Conservation (phyloP, 2,329 filamentous ascomycete species). For the Aspergillus tamarii region DNA sequence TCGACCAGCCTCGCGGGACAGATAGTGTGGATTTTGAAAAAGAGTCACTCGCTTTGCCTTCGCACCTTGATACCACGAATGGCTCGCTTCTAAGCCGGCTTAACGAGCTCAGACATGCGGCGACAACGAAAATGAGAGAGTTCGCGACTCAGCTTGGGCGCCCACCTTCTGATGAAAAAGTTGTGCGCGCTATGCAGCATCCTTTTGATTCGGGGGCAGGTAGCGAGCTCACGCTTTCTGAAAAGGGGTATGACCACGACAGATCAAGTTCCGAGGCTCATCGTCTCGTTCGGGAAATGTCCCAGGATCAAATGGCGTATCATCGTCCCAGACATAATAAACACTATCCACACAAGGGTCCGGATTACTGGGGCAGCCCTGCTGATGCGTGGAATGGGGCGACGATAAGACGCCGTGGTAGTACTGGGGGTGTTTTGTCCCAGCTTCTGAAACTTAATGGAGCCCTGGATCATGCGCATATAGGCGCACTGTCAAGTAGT, state of each 20-base stretch:
- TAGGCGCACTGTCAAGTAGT: background rate
- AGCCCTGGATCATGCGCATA: constrained; percentile 14
- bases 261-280: constrained; percentile 35
- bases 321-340: background rate
- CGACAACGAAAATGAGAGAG: background rate
- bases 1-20: constrained; percentile 8
- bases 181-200: background rate
- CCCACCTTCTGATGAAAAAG: constrained; percentile 3
- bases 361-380: constrained; percentile 9
- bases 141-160: constrained; percentile 3
- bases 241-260: constrained; percentile 25
- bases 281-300: constrained; percentile 36
- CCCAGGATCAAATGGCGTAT: constrained; percentile 24
- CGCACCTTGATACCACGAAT: background rate
- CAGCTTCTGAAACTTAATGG: constrained; percentile 35
- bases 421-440: constrained; percentile 36
- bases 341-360: constrained; percentile 4
- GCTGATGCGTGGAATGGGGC: constrained; percentile 13
- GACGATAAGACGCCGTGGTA: constrained; percentile 21
- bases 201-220: background rate
- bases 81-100: constrained; percentile 1
- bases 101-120: background rate
- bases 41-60: background rate
- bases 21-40: constrained; percentile 8
- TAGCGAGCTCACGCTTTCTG: background rate